phyloP scores from a whole-genome alignment of 2,329 filamentous ascomycete species.

The Tolypocladium paradoxum region DNA sequence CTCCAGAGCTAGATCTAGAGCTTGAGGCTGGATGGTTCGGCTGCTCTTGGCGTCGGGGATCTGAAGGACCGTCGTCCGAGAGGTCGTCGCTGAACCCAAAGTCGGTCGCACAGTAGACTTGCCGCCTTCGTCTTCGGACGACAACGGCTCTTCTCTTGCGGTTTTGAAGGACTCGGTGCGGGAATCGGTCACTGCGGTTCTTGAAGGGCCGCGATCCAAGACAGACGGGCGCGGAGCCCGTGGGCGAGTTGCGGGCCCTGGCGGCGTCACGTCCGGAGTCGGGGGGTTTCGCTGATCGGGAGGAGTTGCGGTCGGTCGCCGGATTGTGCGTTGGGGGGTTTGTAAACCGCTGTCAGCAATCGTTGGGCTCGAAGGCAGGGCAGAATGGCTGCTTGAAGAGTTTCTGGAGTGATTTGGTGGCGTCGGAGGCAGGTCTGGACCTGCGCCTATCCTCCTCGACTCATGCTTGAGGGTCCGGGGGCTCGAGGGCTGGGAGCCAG shows the following conservation, averaged over 20 bases:
- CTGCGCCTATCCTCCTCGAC: constrained; percentile 28
- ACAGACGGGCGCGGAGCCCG: constrained; percentile 34
- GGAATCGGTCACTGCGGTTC: constrained; percentile 47
- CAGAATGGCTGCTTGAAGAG: constrained; percentile 41
- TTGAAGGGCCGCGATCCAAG: constrained; percentile 38
- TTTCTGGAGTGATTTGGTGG: constrained; percentile 50
- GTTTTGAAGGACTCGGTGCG: constrained; percentile 62
- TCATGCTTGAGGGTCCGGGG: constrained; percentile 31
- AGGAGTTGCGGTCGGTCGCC: constrained; percentile 44
- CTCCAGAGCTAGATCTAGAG: constrained; percentile 31
- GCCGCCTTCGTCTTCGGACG: constrained; percentile 48
- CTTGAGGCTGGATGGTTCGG: constrained; percentile 15
- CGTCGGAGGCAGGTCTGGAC: constrained; percentile 48
- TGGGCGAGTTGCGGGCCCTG: constrained; percentile 36
- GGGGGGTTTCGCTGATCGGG: constrained; percentile 57
- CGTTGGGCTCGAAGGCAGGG: constrained; percentile 29
- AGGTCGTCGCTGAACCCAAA: constrained; percentile 29
- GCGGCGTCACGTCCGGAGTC: constrained; percentile 67
- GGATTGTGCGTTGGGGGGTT: constrained; percentile 26
- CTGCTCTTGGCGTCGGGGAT: constrained; percentile 14
- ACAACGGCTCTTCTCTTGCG: constrained; percentile 52
- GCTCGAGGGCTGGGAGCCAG: constrained; percentile 23
- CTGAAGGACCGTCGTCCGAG: constrained; percentile 33
- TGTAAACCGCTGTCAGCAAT: constrained; percentile 25
- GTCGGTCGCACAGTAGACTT: constrained; percentile 29